Percentiles rank a stretch among this genome's conserved stretches.
Evolutionary conservation across 2,329 filamentous ascomycete genomes (phyloP).

Genomic region (Teratosphaeria pseudoeucalypti): DNA sequence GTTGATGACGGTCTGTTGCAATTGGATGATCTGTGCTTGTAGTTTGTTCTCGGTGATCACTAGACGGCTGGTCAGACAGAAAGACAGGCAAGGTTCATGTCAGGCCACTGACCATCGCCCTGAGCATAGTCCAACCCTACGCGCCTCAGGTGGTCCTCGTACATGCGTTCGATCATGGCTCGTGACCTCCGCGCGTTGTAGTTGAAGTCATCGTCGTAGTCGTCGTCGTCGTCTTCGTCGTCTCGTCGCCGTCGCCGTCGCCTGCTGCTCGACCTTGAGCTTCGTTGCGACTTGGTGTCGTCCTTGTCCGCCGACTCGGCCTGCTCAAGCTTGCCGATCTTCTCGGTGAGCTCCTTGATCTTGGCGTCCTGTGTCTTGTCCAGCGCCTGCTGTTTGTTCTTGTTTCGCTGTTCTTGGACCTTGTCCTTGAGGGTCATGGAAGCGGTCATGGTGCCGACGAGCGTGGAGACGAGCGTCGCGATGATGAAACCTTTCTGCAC

Average conservation of each 20-base stretch:
- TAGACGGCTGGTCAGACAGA: constrained; percentile 12
- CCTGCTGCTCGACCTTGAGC: constrained; percentile 12
- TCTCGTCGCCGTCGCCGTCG: constrained; percentile 6
- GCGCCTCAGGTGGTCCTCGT: constrained; percentile 12
- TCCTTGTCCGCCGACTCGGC: constrained; percentile 6
- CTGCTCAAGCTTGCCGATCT: constrained; percentile 18
- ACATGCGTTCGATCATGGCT: constrained; percentile 13
- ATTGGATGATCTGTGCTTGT: constrained; percentile 32
- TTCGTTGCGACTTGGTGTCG: constrained; percentile 4
- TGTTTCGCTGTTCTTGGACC: constrained; percentile 23
- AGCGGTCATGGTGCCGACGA: constrained; percentile 36
- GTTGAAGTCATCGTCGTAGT: constrained; percentile 6
- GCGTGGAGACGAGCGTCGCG: constrained; percentile 34
- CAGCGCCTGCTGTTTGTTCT: constrained; percentile 22
- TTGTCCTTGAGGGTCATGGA: constrained; percentile 34
- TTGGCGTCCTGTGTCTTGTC: constrained; percentile 14
- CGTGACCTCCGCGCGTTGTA: constrained; percentile 5
- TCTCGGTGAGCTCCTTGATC: constrained; percentile 14
- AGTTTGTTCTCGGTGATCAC: constrained; percentile 33
- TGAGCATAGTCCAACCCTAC: constrained; percentile 28
- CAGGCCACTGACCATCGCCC: constrained; percentile 27
- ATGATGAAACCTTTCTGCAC: constrained; percentile 31
- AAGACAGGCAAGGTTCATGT: background rate
- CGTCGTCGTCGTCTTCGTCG: constrained; percentile 5
- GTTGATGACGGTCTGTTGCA: constrained; percentile 35